Evolutionary conservation across 108 stramenopile species (phyloP).

Genomic region (Cyclotella atomus): DNA sequence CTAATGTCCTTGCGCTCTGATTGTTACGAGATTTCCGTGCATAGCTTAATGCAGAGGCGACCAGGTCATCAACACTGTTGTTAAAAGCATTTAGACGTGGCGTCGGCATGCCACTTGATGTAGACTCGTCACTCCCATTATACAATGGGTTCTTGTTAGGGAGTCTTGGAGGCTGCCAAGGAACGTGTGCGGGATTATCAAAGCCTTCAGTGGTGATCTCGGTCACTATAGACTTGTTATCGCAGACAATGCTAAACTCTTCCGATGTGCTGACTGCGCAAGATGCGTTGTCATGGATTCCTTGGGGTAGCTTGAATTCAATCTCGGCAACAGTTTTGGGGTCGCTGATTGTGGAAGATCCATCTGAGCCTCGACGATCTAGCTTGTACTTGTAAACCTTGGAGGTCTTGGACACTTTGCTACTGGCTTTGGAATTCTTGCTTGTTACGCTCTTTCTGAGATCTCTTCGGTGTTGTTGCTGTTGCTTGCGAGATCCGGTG

Average conservation of each 20-base stretch:
- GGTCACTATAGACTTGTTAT: conserved; percentile 9
- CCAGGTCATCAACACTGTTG: conserved; percentile 7
- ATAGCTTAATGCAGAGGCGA: not conserved
- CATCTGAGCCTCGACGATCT: not conserved
- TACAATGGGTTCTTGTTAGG: not conserved
- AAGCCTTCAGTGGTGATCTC: conserved; percentile 9
- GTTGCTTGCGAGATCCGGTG: too few species aligned
- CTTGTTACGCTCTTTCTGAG: not conserved
- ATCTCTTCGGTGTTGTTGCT: too few species aligned
- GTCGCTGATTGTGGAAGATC: not conserved
- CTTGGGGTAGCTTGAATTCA: not conserved
- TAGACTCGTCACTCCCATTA: not conserved
- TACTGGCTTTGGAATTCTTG: not conserved
- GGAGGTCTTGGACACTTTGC: not conserved
- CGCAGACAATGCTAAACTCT: conserved; percentile 2
- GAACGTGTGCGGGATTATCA: not conserved
- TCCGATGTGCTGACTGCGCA: not conserved
- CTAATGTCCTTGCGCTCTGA: not conserved
- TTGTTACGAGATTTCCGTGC: not conserved
- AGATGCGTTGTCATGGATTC: not conserved
- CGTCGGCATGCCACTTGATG: not conserved
- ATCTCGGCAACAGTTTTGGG: conserved; percentile 5
- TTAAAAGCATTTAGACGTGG: conserved; percentile 4
- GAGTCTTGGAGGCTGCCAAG: not conserved
- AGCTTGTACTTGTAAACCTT: conserved; percentile 1